A percentile compares a stretch with the other conserved stretches of the same genome.
phyloP scores from a whole-genome alignment of 2,329 filamentous ascomycete species.

The Talaromyces sp. region DNA sequence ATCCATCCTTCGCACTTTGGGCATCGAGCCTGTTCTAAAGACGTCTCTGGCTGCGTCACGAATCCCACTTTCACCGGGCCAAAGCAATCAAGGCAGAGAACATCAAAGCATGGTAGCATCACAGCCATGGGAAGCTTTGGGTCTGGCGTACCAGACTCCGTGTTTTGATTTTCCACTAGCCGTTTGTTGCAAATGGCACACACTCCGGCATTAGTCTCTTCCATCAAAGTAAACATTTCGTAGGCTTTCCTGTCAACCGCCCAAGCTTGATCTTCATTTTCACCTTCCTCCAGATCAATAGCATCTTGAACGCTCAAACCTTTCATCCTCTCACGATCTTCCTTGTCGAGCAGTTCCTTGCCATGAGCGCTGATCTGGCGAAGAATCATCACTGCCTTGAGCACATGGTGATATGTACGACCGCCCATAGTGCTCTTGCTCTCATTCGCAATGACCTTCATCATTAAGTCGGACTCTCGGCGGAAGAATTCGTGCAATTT shows the following conservation, averaged over 20 bases:
- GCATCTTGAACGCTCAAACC: slow-evolving; percentile 80
- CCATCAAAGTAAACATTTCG: slow-evolving; percentile 78
- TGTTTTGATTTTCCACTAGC: slow-evolving; percentile 52
- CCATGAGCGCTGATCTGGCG: slow-evolving; percentile 91
- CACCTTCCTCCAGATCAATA: slow-evolving; percentile 82
- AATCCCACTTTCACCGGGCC: slow-evolving; percentile 47
- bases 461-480: slow-evolving; percentile 72
- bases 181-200: slow-evolving; percentile 68
- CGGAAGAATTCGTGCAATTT: slow-evolving; percentile 81
- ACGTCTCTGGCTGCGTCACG: slow-evolving; percentile 12
- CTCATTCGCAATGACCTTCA: slow-evolving; percentile 67
- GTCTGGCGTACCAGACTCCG: slow-evolving; percentile 52
- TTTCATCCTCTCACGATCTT: slow-evolving; percentile 74
- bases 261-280: slow-evolving; percentile 55
- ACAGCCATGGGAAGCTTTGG: slow-evolving; percentile 57
- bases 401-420: slow-evolving; percentile 86
- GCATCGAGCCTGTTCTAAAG: slow-evolving; percentile 51
- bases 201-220: slow-evolving; percentile 70
- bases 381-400: slow-evolving; percentile 85
- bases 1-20: slow-evolving; percentile 64
- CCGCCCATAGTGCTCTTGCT: slow-evolving; percentile 68
- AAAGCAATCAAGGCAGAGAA: slow-evolving; percentile 75
- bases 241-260: slow-evolving; percentile 71
- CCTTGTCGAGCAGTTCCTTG: slow-evolving; percentile 79
- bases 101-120: slow-evolving; percentile 83